These are phyloP conservation scores for Nepenthes mirabilis DNA, from an alignment of 148 eudicot species.

Conservation along the genomic window DNA sequence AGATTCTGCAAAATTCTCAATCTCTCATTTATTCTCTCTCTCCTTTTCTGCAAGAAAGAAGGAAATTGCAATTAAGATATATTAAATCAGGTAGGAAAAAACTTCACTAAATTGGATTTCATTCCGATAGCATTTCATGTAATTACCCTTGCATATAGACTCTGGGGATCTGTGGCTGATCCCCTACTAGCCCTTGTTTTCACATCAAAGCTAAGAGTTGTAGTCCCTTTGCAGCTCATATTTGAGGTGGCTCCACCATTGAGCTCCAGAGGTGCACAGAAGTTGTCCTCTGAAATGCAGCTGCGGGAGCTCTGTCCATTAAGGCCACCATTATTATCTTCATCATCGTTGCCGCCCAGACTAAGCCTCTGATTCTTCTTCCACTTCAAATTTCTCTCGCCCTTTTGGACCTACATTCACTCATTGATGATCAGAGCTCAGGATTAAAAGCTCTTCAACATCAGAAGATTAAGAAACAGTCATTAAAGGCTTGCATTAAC, in stretches of 20 bases:
- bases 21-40: conserved; percentile 70
- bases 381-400: conserved; percentile 35
- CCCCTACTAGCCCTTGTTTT: conserved; percentile 61
- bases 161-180: conserved; percentile 85
- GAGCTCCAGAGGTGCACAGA: conserved; percentile 25
- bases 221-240: conserved; percentile 22
- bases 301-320: conserved; percentile 16
- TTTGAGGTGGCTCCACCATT: conserved; percentile 14
- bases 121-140: not conserved
- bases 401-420: conserved; percentile 31
- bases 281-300: conserved; percentile 34
- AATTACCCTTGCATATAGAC: conserved; percentile 83
- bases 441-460: not conserved
- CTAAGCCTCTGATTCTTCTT: conserved; percentile 31
- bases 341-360: conserved; percentile 13
- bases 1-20: conserved; percentile 59
- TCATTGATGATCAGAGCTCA: not conserved
- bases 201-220: conserved; percentile 19
- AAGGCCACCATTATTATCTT: conserved; percentile 13
- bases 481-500: not conserved
- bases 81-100: not conserved
- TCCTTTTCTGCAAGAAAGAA: conserved; percentile 41
- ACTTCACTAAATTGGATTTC: not conserved
- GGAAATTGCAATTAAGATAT: not conserved
- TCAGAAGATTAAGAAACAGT: not conserved